A percentile compares a stretch with the other conserved stretches of the same genome.
These are phyloP conservation scores for Albizia julibrissin DNA, from an alignment of 306 rosid species.

Conservation along the genomic window DNA sequence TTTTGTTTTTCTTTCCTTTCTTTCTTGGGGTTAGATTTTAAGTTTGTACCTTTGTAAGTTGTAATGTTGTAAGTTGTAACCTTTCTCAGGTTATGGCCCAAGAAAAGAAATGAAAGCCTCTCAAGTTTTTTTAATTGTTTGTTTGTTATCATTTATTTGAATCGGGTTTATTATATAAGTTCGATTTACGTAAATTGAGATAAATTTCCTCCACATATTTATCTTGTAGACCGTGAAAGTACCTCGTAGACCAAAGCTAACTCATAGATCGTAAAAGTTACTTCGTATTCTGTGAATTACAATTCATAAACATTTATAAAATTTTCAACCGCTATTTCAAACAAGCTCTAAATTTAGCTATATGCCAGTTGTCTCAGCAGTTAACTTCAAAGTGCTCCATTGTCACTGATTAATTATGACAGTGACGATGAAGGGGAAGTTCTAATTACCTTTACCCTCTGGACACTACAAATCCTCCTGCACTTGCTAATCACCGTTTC, in stretches of 20 bases:
- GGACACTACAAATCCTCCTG: not conserved
- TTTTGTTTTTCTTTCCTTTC: not conserved
- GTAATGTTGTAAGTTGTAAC: slow-evolving; percentile 27
- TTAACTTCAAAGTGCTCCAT: not conserved
- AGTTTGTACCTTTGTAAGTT: slow-evolving; percentile 20
- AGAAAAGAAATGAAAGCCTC: not conserved
- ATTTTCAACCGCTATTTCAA: no score
- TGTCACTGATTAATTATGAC: not conserved
- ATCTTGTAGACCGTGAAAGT: no score
- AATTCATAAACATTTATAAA: no score
- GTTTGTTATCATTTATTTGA: no score
- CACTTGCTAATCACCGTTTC: slow-evolving; percentile 26
- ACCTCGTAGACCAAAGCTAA: no score
- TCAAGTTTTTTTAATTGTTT: slow-evolving; percentile 4
- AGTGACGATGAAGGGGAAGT: not conserved
- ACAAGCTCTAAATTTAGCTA: not conserved
- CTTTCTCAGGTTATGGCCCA: slow-evolving; percentile 3
- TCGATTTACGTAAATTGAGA: no score
- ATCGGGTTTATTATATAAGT: no score
- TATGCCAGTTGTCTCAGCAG: slow-evolving; percentile 16
- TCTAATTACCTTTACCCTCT: not conserved
- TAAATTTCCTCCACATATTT: no score
- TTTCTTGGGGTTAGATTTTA: slow-evolving; percentile 4
- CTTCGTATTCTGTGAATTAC: no score
- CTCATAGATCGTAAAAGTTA: no score